phyloP scores from a whole-genome alignment of 352 stramenopile genomes.

The Phytophthora kernoviae region DNA sequence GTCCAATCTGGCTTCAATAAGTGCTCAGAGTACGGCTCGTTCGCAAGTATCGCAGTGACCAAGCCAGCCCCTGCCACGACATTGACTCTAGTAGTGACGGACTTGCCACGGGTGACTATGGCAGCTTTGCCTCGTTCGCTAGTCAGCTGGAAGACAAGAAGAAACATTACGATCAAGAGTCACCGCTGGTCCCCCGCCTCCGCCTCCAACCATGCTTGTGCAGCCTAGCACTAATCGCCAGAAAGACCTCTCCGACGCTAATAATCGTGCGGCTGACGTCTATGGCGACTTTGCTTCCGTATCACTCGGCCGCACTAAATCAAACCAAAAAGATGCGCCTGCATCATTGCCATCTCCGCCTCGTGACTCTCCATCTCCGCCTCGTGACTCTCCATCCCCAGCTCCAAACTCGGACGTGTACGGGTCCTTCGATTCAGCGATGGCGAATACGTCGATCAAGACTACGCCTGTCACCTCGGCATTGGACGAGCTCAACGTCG shows the following conservation, averaged over 20 bases:
- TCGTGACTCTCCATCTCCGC: conserved; percentile 2
- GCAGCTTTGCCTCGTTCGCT: conserved; percentile 26
- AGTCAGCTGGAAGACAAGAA: conserved; percentile 19
- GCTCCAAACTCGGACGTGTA: conserved; percentile 30
- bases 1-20: conserved; percentile 12
- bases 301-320: conserved; percentile 14
- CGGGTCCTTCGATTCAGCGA: conserved; percentile 23
- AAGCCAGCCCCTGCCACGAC: conserved; percentile 16
- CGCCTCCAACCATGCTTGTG: conserved; percentile 14
- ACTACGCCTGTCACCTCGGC: conserved; percentile 41
- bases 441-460: conserved; percentile 2
- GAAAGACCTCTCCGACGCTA: not conserved
- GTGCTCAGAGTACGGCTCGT: conserved; percentile 32
- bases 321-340: conserved; percentile 2
- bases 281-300: conserved; percentile 48
- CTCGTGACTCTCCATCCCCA: conserved; percentile 5
- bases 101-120: conserved; percentile 21
- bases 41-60: conserved; percentile 28
- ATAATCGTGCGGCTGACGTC: conserved; percentile 3
- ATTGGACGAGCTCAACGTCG: conserved; percentile 70
- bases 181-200: conserved; percentile 16
- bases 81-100: not conserved
- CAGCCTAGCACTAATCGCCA: conserved; percentile 13
- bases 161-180: conserved; percentile 15
- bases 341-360: not conserved